Conservation (phyloP, 257 asterid species). For the Leonotis leonurus region DNA sequence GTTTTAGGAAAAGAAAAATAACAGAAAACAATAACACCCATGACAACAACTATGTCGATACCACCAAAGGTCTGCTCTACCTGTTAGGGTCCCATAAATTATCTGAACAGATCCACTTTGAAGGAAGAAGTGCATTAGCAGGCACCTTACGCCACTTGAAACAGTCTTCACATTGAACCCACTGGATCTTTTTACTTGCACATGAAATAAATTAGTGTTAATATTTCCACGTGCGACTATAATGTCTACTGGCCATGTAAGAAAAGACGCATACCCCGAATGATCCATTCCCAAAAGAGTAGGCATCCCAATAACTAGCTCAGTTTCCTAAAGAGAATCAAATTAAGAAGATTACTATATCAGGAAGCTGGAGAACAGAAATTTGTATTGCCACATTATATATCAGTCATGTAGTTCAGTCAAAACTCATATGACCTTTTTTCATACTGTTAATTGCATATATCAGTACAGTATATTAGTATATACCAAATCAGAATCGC, state of each 20-base stretch:
- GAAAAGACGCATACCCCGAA: constrained; percentile 48
- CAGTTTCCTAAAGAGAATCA: constrained; percentile 39
- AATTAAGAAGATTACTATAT: constrained; percentile 16
- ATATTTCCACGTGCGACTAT: constrained; percentile 15
- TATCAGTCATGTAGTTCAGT: constrained; percentile 9
- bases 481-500: not conserved
- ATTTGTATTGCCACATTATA: not conserved
- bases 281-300: constrained; percentile 54
- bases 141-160: constrained; percentile 91
- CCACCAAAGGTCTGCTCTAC: constrained; percentile 27
- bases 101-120: constrained; percentile 70
- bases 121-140: constrained; percentile 59
- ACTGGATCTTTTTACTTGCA: constrained; percentile 52
- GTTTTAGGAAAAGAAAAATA: not conserved
- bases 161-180: constrained; percentile 94
- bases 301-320: constrained; percentile 89
- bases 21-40: not conserved
- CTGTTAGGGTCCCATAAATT: constrained; percentile 66
- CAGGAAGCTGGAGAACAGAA: not conserved
- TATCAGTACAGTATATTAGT: too few relatives aligned
- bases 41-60: not conserved
- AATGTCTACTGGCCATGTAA: not conserved
- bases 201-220: constrained; percentile 16
- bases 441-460: too few relatives aligned
- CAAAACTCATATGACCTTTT: constrained; percentile 5